phyloP scores from a whole-genome alignment of 2,329 filamentous ascomycete genomes.

The Fonsecaea multimorphosa region DNA sequence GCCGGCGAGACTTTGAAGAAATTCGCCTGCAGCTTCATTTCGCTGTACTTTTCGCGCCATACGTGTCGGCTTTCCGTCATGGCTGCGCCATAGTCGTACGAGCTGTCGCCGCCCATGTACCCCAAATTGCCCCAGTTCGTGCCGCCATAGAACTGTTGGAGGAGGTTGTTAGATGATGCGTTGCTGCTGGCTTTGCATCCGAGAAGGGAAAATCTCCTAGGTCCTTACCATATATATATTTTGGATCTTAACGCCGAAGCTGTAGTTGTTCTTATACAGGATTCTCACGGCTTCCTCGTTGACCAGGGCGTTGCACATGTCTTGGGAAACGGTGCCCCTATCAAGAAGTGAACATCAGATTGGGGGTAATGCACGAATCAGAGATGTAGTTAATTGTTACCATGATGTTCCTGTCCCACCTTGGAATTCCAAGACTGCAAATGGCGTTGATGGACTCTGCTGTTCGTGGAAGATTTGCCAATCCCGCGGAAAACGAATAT shows the following conservation, averaged over 20 bases:
- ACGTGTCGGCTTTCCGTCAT: neutral
- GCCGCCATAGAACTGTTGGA: neutral
- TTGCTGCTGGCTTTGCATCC: too few relatives aligned
- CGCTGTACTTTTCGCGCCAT: neutral
- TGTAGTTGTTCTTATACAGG: constrained; percentile 77
- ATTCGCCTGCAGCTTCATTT: neutral
- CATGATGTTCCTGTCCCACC: constrained; percentile 24
- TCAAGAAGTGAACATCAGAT: too few relatives aligned
- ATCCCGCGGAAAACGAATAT: neutral
- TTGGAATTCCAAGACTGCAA: constrained; percentile 40
- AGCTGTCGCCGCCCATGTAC: neutral
- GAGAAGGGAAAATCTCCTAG: too few relatives aligned
- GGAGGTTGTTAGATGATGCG: too few relatives aligned
- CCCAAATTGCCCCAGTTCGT: neutral
- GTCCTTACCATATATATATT: constrained; percentile 71
- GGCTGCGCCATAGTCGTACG: neutral
- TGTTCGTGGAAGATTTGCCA: neutral
- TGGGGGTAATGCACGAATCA: too few relatives aligned
- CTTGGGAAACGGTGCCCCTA: constrained; percentile 11
- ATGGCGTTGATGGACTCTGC: constrained; percentile 46
- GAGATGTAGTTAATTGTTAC: neutral
- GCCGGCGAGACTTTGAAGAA: neutral
- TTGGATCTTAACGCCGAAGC: constrained; percentile 69
- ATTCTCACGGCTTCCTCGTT: constrained; percentile 76
- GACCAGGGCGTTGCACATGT: constrained; percentile 66